Conservation (phyloP, 805 yeast genomes). For the Teunomyces gatunensis region DNA sequence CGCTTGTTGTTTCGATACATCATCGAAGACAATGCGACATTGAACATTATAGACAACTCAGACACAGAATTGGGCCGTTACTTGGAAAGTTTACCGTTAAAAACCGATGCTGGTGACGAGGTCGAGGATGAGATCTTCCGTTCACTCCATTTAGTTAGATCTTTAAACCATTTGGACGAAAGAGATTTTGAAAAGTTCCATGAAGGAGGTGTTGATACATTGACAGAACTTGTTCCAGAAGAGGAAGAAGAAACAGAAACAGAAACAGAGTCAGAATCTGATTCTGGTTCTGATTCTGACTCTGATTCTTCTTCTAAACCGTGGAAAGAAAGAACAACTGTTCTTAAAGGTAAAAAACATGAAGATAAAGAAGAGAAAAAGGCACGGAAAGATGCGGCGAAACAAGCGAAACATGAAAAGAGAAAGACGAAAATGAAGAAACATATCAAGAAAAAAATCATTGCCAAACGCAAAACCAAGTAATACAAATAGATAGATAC, state of each 20-base stretch:
- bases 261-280: constrained; percentile 20
- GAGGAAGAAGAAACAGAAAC: constrained; percentile 20
- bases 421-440: constrained; percentile 81
- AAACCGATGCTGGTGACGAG: constrained; percentile 56
- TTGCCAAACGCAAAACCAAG: constrained; percentile 41
- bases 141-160: constrained; percentile 70
- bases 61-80: constrained; percentile 40
- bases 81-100: constrained; percentile 55
- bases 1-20: constrained; percentile 77
- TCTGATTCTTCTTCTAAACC: constrained; percentile 21
- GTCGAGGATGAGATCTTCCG: constrained; percentile 81
- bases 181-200: constrained; percentile 80
- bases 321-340: constrained; percentile 42
- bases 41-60: constrained; percentile 38
- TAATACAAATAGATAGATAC: neutral
- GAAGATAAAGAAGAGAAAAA: constrained; percentile 79
- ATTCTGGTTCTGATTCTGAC: constrained; percentile 18
- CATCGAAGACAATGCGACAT: constrained; percentile 44
- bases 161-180: constrained; percentile 83
- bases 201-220: constrained; percentile 76
- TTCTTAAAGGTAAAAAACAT: constrained; percentile 67
- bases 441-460: constrained; percentile 72
- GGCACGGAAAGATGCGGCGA: constrained; percentile 70
- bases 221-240: constrained; percentile 57
- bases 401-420: constrained; percentile 74